Evolutionary conservation across 179 eudicot genomes (phyloP).

Genomic region (Pouteria campechiana): DNA sequence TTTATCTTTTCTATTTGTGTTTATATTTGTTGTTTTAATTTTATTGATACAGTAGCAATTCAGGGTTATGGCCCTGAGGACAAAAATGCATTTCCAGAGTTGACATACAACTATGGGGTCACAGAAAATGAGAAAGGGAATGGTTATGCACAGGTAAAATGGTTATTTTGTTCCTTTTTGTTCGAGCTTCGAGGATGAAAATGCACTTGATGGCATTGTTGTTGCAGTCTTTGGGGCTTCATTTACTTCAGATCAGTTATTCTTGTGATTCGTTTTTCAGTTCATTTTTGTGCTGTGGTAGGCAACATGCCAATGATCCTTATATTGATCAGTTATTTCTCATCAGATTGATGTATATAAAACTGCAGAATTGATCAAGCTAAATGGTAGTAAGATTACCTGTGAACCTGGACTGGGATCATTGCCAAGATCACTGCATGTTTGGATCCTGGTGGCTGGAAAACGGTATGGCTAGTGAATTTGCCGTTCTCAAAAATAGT

Average conservation of each 20-base stretch:
- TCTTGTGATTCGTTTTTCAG: conserved; percentile 18
- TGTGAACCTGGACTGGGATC: conserved; percentile 85
- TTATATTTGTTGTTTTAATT: neutral
- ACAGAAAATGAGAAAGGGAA: conserved; percentile 88
- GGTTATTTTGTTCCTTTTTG: neutral
- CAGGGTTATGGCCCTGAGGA: conserved; percentile 96
- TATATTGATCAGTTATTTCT: conserved; percentile 46
- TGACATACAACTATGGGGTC: conserved; percentile 91
- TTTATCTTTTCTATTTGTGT: neutral
- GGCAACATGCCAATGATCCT: too few species aligned
- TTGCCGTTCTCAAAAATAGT: neutral
- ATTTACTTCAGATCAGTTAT: neutral
- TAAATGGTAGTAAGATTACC: conserved; percentile 56
- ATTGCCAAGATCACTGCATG: conserved; percentile 75
- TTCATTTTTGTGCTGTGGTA: conserved; percentile 75
- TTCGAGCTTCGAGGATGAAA: too few species aligned
- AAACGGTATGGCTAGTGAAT: conserved; percentile 32
- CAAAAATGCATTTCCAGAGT: conserved; percentile 61
- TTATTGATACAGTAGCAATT: conserved; percentile 85
- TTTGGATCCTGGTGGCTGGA: conserved; percentile 88
- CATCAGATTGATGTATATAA: conserved; percentile 72
- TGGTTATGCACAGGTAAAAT: conserved; percentile 69
- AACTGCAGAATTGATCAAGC: conserved; percentile 74
- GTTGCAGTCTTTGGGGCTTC: neutral
- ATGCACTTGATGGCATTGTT: neutral